Evolutionary conservation across 331 rosid species (phyloP), one percentile per base, ranked within the genome.

Genomic region (Quercus phellos): DNA sequence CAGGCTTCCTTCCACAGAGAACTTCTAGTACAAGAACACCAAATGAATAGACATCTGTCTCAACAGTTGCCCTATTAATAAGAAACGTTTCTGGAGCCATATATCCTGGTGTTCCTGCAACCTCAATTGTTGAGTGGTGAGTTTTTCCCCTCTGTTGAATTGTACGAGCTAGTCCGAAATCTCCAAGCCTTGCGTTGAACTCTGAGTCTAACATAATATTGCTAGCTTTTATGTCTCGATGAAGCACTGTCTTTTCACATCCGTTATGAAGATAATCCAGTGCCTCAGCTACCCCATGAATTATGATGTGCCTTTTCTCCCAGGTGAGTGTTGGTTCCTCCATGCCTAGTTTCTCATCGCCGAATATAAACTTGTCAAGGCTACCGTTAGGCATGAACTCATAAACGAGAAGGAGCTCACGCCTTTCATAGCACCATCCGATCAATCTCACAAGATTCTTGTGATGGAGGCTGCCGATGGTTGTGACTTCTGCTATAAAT

Each of bases 61-160:
- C 95, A 32, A 85, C 80, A 0, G 93, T 90, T 4, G 93, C 97
- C 72, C 97, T 73, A 3, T 90, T 87, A 0, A 68, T 83, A 19
- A 91, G 90, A 27, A 93, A 90, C 0, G 87, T 88, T 72, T 91
- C 97, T 3, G 95, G 97, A 5, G 98, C 92, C 98, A 93, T 93
- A 67, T 93, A 91, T 1, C 95, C 95, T 1, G 86, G 98, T 3
- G 98, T 93, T 22, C 98, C 97, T 18, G 97, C 97, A 51, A 93
- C 88, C 64, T 82, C 91, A 34, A 81, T 90, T 4, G 97, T 93
- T 2, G 95, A 82, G 71, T 93, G 95, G 78, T 91, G 98, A 12
- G 98, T 89, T 51, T 83, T 80, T 16, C 87, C 84, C 17, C 82
- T 81, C 59, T 82, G 60, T 55, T 77, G 90, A 55, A 90, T 86